Evolutionary conservation across 2,329 filamentous ascomycete genomes (phyloP).

Genomic region (Penicillium oxalicum): DNA sequence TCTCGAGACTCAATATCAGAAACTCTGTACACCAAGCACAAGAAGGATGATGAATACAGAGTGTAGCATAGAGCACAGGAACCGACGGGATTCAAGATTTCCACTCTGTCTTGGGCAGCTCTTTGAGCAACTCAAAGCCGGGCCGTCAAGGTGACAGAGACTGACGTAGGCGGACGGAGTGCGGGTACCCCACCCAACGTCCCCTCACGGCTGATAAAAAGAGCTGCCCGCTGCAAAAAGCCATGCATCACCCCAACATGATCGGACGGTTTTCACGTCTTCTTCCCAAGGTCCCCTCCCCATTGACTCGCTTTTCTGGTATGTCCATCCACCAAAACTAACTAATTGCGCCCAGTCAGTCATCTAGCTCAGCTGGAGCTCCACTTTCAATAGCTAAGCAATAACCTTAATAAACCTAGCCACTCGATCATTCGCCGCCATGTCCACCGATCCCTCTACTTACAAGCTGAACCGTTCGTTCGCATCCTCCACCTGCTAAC

Average conservation of each 20-base stretch:
- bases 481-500: neutral
- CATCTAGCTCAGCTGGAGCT: neutral
- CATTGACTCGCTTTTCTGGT: slow-evolving; percentile 17
- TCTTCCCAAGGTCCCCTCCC: slow-evolving; percentile 22
- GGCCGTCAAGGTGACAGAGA: neutral
- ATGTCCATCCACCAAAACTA: neutral
- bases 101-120: too few relatives aligned
- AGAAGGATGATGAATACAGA: too few relatives aligned
- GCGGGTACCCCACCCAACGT: neutral
- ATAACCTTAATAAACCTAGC: slow-evolving; percentile 4
- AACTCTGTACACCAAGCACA: too few relatives aligned
- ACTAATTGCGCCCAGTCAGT: neutral
- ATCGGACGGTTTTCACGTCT: slow-evolving; percentile 16
- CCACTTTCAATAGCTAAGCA: slow-evolving; percentile 5
- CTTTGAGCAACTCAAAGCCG: too few relatives aligned
- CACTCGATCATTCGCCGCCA: slow-evolving; percentile 41
- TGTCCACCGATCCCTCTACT: slow-evolving; percentile 53
- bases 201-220: slow-evolving; percentile 16
- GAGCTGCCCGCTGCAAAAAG: neutral
- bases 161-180: neutral
- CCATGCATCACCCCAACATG: slow-evolving; percentile 16
- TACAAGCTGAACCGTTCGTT: slow-evolving; percentile 61
- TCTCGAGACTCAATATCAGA: too few relatives aligned
- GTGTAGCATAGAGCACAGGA: too few relatives aligned
- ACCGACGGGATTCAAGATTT: too few relatives aligned